phyloP scores from a whole-genome alignment of 371 early-diverging fungal species.

The Mucor ambiguus region DNA sequence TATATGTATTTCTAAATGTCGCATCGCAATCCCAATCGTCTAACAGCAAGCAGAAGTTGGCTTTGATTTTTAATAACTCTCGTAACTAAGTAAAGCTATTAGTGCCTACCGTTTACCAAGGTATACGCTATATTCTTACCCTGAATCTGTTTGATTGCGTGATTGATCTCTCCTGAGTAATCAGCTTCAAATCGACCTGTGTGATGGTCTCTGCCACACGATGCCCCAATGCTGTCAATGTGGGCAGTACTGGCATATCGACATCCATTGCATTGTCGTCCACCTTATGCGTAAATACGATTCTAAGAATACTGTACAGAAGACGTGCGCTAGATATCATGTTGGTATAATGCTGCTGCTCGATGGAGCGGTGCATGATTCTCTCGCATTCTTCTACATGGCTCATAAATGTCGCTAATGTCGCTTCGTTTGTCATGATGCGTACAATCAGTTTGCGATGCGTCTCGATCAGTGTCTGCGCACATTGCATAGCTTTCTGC shows the following conservation, averaged over 20 bases:
- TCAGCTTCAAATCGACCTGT: constrained; percentile 7
- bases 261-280: constrained; percentile 20
- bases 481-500: constrained; percentile 27
- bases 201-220: constrained; percentile 15
- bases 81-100: constrained; percentile 9
- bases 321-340: constrained; percentile 24
- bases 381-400: constrained; percentile 17
- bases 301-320: constrained; percentile 19
- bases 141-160: neutral
- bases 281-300: constrained; percentile 4
- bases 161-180: neutral
- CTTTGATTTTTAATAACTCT: constrained; percentile 29
- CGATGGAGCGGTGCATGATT: constrained; percentile 13
- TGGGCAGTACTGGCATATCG: constrained; percentile 11
- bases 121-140: neutral
- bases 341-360: constrained; percentile 13
- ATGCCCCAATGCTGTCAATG: constrained; percentile 8
- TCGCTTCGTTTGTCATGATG: neutral
- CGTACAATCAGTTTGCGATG: constrained; percentile 25
- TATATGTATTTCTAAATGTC: constrained; percentile 24
- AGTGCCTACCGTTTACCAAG: neutral
- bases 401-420: constrained; percentile 4
- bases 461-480: constrained; percentile 20
- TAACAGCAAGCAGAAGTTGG: constrained; percentile 22
- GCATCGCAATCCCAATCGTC: constrained; percentile 24